Evolutionary conservation across 139 green algal genomes (phyloP), one percentile per base, ranked within the genome.

Genomic region (Penium margaritaceum): DNA sequence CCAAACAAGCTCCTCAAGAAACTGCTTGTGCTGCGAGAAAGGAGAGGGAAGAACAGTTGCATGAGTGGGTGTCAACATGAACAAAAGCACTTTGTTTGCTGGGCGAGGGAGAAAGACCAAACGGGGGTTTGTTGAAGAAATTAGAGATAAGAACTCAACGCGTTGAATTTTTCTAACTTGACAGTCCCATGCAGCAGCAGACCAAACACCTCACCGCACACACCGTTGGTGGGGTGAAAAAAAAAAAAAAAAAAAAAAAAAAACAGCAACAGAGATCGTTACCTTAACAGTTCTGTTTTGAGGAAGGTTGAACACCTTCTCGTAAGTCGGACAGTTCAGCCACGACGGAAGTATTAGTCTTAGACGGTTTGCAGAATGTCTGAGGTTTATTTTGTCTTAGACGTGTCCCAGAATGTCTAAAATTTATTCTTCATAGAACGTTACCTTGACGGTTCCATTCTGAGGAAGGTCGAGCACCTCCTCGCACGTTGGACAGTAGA

Each of bases 401-500:
- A 67, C 36, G 15, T 2, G 2, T 4, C 35, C 3, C 15, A 37
- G 46, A 37, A 67, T 5, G 17, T 17, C 38, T 32, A 61, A 21
- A 19, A 19, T n/a, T n/a, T n/a, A 57, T 57, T n/a, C 21, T n/a
- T 57, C 19, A 19, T 21, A 57, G 2, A 47, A 66, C 1, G 14
- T 32, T 37, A 74, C 70, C 69, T 88, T 88, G 57, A 84, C 51
- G 15, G 36, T 30, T 2, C 72, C 77, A 1, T 79, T 87, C 77
- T 92, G 88, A 5, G 91, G 91, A 71, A 96, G 67, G n/a, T 72
- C 55, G 67, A 90, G 88, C 3, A 96, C 78, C 35, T 95, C 91
- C 72, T 96, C 91, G 72, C 90, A 95, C 0, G 72, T 89, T n/a
- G 81, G 76, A 82, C 90, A 96, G 85, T 91, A 96, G 47, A 96